Evolutionary conservation across 2,329 filamentous ascomycete species (phyloP).

Genomic region (Exophiala bonariae): DNA sequence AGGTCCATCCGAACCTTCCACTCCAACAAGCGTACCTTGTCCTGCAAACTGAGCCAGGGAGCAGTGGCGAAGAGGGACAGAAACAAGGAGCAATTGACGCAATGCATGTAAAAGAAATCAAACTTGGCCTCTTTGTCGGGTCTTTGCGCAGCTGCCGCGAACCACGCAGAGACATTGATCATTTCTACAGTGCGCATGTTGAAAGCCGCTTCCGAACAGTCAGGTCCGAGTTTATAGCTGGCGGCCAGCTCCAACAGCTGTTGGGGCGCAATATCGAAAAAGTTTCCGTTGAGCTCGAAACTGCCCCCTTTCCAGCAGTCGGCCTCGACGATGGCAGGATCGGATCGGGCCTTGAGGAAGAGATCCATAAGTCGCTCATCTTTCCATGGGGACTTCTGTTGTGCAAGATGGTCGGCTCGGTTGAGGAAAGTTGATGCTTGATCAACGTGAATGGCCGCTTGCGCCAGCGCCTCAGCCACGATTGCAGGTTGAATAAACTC

Average conservation of each 20-base stretch:
- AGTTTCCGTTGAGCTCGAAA: background rate
- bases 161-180: slow-evolving; percentile 63
- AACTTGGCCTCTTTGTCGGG: slow-evolving; percentile 67
- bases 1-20: slow-evolving; percentile 78
- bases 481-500: slow-evolving; percentile 76
- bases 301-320: slow-evolving; percentile 3
- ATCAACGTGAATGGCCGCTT: slow-evolving; percentile 65
- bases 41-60: slow-evolving; percentile 58
- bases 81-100: slow-evolving; percentile 75
- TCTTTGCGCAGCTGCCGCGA: slow-evolving; percentile 61
- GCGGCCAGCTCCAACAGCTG: slow-evolving; percentile 45
- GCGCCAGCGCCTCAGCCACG: slow-evolving; percentile 73
- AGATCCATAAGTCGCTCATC: slow-evolving; percentile 53
- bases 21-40: slow-evolving; percentile 71
- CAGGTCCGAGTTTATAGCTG: slow-evolving; percentile 56
- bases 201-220: slow-evolving; percentile 60
- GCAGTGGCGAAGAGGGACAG: slow-evolving; percentile 54
- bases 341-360: slow-evolving; percentile 59
- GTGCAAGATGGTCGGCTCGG: slow-evolving; percentile 50
- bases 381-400: slow-evolving; percentile 26
- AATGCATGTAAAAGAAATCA: slow-evolving; percentile 83
- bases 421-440: slow-evolving; percentile 23
- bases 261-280: slow-evolving; percentile 42
- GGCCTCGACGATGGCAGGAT: slow-evolving; percentile 39
- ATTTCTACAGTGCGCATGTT: slow-evolving; percentile 63